phyloP scores from a whole-genome alignment of 441 rosid species.

The Breynia disticha region DNA sequence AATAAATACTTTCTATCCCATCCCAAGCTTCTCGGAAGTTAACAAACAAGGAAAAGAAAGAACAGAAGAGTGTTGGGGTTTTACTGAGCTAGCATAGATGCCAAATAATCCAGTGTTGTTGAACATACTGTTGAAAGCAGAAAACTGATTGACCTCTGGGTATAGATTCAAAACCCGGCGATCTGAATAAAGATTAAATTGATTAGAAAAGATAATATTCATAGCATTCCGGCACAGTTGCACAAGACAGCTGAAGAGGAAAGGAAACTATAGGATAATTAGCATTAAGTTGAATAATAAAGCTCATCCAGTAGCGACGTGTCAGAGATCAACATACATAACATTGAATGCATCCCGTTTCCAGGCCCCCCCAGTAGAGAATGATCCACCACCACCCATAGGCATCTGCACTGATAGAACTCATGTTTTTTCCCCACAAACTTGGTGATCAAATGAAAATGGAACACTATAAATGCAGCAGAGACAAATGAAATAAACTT shows the following conservation, averaged over 20 bases:
- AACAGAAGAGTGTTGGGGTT: no score
- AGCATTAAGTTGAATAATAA: background rate
- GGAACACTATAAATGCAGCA: background rate
- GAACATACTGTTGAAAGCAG: slow-evolving; percentile 87
- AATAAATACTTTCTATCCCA: no score
- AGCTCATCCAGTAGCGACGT: background rate
- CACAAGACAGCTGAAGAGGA: background rate
- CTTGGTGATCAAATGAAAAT: background rate
- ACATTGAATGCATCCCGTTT: slow-evolving; percentile 91
- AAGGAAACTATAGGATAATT: background rate
- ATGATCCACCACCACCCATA: slow-evolving; percentile 97
- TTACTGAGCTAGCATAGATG: slow-evolving; percentile 80
- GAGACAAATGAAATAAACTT: background rate
- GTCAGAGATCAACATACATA: slow-evolving; percentile 47
- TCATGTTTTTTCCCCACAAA: background rate
- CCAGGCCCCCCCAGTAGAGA: slow-evolving; percentile 98
- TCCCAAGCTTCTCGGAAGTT: no score
- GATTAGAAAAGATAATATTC: background rate
- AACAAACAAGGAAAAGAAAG: no score
- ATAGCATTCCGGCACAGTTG: no score
- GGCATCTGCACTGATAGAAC: slow-evolving; percentile 49
- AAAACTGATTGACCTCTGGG: slow-evolving; percentile 68
- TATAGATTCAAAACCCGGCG: slow-evolving; percentile 56
- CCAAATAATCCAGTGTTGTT: slow-evolving; percentile 82
- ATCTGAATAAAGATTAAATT: slow-evolving; percentile 37